Conservation (phyloP, 768 basidiomycete species). For the Russula brevipes region DNA sequence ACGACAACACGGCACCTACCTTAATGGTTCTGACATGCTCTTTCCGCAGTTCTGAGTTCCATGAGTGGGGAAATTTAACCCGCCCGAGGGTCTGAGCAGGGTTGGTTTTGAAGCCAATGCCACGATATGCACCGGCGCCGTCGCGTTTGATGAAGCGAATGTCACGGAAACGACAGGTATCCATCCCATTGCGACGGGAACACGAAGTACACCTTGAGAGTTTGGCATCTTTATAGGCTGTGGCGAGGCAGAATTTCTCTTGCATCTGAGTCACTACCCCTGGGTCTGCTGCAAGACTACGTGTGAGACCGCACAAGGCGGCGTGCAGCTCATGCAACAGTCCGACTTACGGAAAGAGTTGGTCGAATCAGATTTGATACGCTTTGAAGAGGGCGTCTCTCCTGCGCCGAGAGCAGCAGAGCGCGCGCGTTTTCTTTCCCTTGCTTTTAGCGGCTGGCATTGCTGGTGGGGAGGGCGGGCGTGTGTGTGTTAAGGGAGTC, state of each 20-base stretch:
- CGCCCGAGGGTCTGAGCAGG: slow-evolving; percentile 7
- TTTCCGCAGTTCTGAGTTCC: slow-evolving; percentile 36
- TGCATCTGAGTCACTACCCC: slow-evolving; percentile 5
- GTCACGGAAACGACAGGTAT: slow-evolving; percentile 79
- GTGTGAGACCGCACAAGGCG: slow-evolving; percentile 7
- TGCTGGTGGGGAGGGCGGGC: not conserved
- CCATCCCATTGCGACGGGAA: slow-evolving; percentile 79
- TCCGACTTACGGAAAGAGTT: slow-evolving; percentile 13
- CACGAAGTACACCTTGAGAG: slow-evolving; percentile 80
- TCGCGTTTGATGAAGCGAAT: slow-evolving; percentile 72
- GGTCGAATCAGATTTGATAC: slow-evolving; percentile 16
- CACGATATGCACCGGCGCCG: slow-evolving; percentile 48
- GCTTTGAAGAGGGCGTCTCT: slow-evolving; percentile 19
- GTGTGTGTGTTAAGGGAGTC: slow-evolving; percentile 2
- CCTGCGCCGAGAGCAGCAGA: slow-evolving; percentile 6
- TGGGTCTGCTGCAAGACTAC: slow-evolving; percentile 5
- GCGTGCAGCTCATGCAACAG: not conserved
- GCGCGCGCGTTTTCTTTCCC: slow-evolving; percentile 16
- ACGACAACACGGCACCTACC: slow-evolving; percentile 36
- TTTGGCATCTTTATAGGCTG: slow-evolving; percentile 29
- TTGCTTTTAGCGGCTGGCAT: slow-evolving; percentile 19
- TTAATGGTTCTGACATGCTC: slow-evolving; percentile 47
- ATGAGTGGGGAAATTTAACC: slow-evolving; percentile 13
- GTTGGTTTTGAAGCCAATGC: slow-evolving; percentile 48
- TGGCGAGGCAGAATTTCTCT: slow-evolving; percentile 22